Base-by-base conservation (phyloP, 768 basidiomycete species). In the Termitomyces sp. region DNA sequence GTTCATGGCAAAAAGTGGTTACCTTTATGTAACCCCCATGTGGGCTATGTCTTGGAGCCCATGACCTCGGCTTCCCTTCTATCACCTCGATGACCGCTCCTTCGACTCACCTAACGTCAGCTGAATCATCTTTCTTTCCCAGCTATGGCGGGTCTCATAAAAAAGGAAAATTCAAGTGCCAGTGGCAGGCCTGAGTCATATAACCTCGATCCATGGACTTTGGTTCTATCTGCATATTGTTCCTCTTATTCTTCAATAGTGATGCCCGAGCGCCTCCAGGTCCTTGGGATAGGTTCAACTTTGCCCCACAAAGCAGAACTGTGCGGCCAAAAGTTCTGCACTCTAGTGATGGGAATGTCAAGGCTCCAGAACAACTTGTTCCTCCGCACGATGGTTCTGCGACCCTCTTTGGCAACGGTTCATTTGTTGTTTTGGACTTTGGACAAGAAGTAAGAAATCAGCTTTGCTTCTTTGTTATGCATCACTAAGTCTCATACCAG, bases 231-330 rank as follows among this genome's bases (percentile, higher is more conserved):
- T 29, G 45, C 18, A 22, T 41, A 22, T 36, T 56, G 7, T 41
- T 20, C 20, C 22, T 54, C n/a, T 46, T n/a, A n/a, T n/a, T 18
- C 54, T 42, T 41, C 25, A 31, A 20, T 16, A 38, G 22, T 25
- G 16, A 40, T 38, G 66, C 62, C 11, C 43, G 65, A 36, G 76
- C 75, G 10, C 76, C 76, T 1, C 48, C 54, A 27, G 76, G 76
- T 16, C 72, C 75, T 47, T 77, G 76, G 76, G 76, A 78, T 56
- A 58, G 56, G 13, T 78, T 77, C 60, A 77, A 76, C 54, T 73
- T 64, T 39, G 74, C 76, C 1, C 75, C 75, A 3, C 44, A 60
- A 1, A 66, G 64, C 15, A 67, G 68, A 36, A 64, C 53, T 15
- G 70, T 76, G 4, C 57, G 54, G 12, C 75, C 76, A 10, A 60